Percentiles rank a stretch among this genome's conserved stretches.
phyloP scores from a whole-genome alignment of 306 rosid species.

The Pterocarpus santalinus region DNA sequence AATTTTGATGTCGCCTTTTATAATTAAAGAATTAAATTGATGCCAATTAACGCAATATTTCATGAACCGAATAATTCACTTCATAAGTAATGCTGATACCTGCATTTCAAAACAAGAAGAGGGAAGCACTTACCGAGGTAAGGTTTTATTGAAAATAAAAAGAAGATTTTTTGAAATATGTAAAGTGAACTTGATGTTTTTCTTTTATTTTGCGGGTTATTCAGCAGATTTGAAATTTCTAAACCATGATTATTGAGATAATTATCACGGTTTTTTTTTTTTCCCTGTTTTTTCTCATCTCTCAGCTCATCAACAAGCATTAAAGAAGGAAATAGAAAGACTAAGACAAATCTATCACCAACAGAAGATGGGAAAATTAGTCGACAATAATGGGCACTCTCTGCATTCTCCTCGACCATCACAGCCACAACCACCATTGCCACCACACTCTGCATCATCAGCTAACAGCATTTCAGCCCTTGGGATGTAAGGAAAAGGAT shows the following conservation, averaged over 20 bases:
- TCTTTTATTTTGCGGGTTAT: constrained; percentile 31
- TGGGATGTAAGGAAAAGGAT: constrained; percentile 50
- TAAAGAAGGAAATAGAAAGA: constrained; percentile 91
- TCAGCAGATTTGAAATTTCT: background rate
- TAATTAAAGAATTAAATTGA: too few species aligned
- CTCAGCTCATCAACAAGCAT: constrained; percentile 92
- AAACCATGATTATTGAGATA: constrained; percentile 28
- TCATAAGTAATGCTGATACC: too few species aligned
- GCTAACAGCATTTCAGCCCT: constrained; percentile 31
- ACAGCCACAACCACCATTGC: constrained; percentile 26
- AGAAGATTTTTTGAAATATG: too few species aligned
- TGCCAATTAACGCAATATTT: too few species aligned
- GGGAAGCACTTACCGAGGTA: too few species aligned
- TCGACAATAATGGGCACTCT: constrained; percentile 44
- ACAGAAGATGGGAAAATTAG: constrained; percentile 62
- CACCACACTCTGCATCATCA: constrained; percentile 29
- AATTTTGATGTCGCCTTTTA: too few species aligned
- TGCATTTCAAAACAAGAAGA: too few species aligned
- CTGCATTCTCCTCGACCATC: constrained; percentile 36
- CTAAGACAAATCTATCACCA: constrained; percentile 87
- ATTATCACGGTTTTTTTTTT: background rate
- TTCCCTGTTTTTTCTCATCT: background rate
- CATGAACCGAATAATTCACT: too few species aligned
- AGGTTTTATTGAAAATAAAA: too few species aligned
- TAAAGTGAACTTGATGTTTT: background rate